Evolutionary conservation across 495 filamentous ascomycete genomes (phyloP), one percentile per base, ranked within the genome.

Genomic region (Hypoxylon fuscum): DNA sequence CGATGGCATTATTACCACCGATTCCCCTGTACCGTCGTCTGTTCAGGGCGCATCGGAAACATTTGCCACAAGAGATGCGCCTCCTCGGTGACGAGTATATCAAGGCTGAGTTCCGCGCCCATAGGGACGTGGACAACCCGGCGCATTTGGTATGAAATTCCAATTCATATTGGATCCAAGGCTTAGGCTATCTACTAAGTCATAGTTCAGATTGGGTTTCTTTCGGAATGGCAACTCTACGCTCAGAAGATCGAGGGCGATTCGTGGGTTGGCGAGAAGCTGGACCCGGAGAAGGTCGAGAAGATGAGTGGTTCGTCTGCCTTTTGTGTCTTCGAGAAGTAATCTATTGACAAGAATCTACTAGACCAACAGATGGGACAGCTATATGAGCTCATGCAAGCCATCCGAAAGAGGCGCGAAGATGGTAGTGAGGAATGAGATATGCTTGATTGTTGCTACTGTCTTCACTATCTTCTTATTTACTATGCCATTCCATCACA

Each of bases 221-320:
- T 98, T 66, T 94, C 90, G 0, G 93, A 97, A 75, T 98, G 95
- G 95, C 95, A 98, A 71, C 73, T 90, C 25, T 98, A 98, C 69
- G 93, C 91, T 8, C 94, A 98, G 73, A 84, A 88, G 63, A 69
- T 99, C 14, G 95, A 98, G 66, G 92, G 93, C 0, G 88, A 96
- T 37, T 72, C 81, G 0, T 97, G 95, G 93, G 75, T 76, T 31
- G 93, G 87, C 0, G 91, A 88, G 54, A 90, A 85, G 66, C 72
- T 97, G 70, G 93, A 97, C 43, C 80, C 81, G 53, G 78, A 74
- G 8, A 95, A 93, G 76, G 74, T 96, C 52, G 89, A 91, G 52
- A 97, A 96, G 78, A 90, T 99, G 93, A 98, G 90, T 73, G 94
- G 94, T 98, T 74, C 56, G 87, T 81, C 6, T 41, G 5, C 6